Evolutionary conservation across 2,329 filamentous ascomycete genomes (phyloP), one percentile per base, ranked within the genome.

Genomic region (Elsinoe batatas): DNA sequence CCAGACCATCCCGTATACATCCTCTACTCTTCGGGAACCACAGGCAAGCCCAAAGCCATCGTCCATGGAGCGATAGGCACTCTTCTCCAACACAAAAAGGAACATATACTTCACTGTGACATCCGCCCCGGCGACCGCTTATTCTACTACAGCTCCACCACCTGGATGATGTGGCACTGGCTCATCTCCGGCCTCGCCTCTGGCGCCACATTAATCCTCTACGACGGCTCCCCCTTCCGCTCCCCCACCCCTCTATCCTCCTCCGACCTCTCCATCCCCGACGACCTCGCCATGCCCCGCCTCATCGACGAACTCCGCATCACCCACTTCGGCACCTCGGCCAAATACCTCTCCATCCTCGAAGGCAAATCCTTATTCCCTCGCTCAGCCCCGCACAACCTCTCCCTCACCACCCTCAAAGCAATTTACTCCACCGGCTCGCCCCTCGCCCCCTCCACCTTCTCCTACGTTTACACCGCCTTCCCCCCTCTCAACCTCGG

Each of bases 121-220:
- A 82, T 98, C 60, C 77, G 79, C 7, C 79, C 84, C 0, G 74
- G 76, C 1, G 88, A 90, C 40, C 80, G 85, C 17, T 78, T 96
- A 65, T 87, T 96, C 69, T 96, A 96, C 74, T 96, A 91, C 73
- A 95, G 90, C 1, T 96, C 91, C 3, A 90, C 86, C 10, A 94
- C 89, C 0, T 96, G 91, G 93, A 97, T 98, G 91, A 97, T 97
- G 91, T 96, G 91, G 90, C 91, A 97, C 69, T 97, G 91, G 91
- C 84, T 91, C 38, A 80, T 96, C 17, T 91, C 88, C 1, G 88
- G 85, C 5, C 81, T 97, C 3, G 87, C 91, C 8, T 84, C 82
- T 30, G 91, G 91, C 54, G 81, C 87, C 10, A 91, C 88, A 0
- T 75, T 97, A 11, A 79, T 97, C 17, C 78, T 97, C 3, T 98